phyloP scores from a whole-genome alignment of 139 green algal genomes.

The Chlamydomonas incerta region DNA sequence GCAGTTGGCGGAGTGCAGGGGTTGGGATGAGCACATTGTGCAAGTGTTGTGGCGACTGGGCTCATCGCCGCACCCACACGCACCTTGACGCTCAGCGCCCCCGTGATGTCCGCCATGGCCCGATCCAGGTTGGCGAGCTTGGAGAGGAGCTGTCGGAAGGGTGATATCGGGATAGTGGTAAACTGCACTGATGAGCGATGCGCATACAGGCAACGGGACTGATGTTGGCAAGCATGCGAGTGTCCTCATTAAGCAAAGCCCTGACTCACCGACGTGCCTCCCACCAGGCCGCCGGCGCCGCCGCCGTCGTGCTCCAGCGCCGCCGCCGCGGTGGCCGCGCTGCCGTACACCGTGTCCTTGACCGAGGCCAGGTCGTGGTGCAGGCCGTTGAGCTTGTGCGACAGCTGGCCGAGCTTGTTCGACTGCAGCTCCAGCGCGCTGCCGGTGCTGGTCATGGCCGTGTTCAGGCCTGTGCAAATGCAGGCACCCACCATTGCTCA shows the following conservation, averaged over 20 bases:
- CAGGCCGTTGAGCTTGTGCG: conserved; percentile 2
- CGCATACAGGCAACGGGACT: no score
- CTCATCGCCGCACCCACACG: not conserved
- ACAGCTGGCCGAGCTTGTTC: conserved; percentile 31
- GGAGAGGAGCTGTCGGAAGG: conserved; percentile 11
- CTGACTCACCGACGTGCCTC: not conserved
- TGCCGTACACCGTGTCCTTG: conserved; percentile 42
- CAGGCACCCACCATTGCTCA: no score
- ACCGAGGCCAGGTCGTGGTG: conserved; percentile 16
- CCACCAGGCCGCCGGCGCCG: no score
- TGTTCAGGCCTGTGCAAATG: conserved; percentile 50
- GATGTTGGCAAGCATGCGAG: no score
- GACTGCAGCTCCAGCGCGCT: conserved; percentile 47
- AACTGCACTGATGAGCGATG: no score
- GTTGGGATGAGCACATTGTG: no score
- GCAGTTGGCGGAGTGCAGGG: no score
- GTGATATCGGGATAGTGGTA: no score
- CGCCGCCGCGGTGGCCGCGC: not conserved
- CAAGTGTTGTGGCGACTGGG: no score
- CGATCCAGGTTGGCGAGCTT: conserved; percentile 25
- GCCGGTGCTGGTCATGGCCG: conserved; percentile 27
- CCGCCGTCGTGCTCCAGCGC: not conserved
- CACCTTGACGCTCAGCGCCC: not conserved
- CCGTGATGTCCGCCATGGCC: not conserved
- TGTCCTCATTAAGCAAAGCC: no score